Conservation (phyloP, 495 filamentous ascomycete species). For the Pseudoneurospora amorphoporcata region DNA sequence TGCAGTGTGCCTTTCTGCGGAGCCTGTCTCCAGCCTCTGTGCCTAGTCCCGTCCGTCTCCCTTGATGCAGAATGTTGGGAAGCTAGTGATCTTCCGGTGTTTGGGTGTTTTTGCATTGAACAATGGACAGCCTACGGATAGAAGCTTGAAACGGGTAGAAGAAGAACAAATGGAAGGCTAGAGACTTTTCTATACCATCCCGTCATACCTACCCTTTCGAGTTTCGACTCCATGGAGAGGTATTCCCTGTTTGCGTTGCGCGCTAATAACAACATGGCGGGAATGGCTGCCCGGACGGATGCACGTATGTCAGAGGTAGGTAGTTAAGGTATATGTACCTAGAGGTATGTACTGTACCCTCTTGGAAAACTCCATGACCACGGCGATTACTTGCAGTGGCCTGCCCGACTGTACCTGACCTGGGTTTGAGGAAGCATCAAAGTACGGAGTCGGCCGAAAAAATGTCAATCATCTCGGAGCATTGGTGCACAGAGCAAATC, state of each 20-base stretch:
- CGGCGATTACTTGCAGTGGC: background rate
- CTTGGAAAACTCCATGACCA: background rate
- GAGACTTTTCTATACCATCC: background rate
- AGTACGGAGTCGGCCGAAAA: background rate
- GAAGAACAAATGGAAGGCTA: background rate
- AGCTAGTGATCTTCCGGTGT: background rate
- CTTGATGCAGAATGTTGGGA: background rate
- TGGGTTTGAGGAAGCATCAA: background rate
- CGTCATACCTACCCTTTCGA: background rate
- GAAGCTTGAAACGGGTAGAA: background rate
- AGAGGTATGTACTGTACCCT: background rate
- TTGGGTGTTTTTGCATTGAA: background rate
- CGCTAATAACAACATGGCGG: background rate
- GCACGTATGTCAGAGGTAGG: background rate
- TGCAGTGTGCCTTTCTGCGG: background rate
- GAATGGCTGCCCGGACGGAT: background rate
- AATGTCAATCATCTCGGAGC: background rate
- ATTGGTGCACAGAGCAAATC: background rate
- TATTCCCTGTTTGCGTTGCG: background rate
- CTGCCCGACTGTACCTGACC: background rate
- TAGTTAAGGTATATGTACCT: background rate
- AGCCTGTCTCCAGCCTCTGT: background rate
- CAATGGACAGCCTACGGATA: background rate
- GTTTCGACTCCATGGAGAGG: background rate
- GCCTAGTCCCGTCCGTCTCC: background rate